Evolutionary conservation across 2,329 filamentous ascomycete species (phyloP).

Genomic region (Catunica adiposa): DNA sequence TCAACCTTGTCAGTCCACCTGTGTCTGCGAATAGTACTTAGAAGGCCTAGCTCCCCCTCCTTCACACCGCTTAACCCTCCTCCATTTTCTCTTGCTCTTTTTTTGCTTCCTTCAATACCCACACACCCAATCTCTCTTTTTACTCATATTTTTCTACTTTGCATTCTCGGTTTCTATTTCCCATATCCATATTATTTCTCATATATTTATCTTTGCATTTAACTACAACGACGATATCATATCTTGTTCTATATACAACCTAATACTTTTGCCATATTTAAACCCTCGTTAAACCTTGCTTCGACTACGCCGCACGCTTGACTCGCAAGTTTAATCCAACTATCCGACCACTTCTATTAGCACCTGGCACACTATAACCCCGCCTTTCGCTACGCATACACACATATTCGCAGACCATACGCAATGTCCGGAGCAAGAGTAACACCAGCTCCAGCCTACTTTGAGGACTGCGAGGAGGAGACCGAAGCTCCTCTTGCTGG

Average conservation of each 20-base stretch:
- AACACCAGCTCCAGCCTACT: conserved; percentile 10
- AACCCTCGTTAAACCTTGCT: not conserved
- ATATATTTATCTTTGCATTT: not conserved
- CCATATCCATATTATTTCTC: not conserved
- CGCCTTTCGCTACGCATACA: not conserved
- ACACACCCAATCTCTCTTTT: not conserved
- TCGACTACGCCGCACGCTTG: not conserved
- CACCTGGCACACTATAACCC: not conserved
- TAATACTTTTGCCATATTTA: not conserved
- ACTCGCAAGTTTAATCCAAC: not conserved
- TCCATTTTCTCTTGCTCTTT: conserved; percentile 3
- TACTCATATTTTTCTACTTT: not conserved
- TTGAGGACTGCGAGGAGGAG: conserved; percentile 15
- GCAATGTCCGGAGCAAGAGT: conserved; percentile 11
- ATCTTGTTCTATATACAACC: not conserved
- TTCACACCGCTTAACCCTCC: conserved; percentile 11
- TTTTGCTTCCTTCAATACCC: conserved; percentile 5
- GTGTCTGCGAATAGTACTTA: conserved; percentile 3
- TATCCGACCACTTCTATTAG: conserved; percentile 1
- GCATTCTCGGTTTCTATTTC: not conserved
- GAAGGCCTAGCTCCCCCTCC: conserved; percentile 2
- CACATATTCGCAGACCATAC: not conserved
- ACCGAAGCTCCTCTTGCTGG: conserved; percentile 10
- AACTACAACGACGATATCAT: not conserved
- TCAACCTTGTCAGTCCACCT: not conserved